Percentiles rank a stretch among this genome's conserved stretches.
Evolutionary conservation across 352 stramenopile genomes (phyloP).

Genomic region (Phytophthora pisi): DNA sequence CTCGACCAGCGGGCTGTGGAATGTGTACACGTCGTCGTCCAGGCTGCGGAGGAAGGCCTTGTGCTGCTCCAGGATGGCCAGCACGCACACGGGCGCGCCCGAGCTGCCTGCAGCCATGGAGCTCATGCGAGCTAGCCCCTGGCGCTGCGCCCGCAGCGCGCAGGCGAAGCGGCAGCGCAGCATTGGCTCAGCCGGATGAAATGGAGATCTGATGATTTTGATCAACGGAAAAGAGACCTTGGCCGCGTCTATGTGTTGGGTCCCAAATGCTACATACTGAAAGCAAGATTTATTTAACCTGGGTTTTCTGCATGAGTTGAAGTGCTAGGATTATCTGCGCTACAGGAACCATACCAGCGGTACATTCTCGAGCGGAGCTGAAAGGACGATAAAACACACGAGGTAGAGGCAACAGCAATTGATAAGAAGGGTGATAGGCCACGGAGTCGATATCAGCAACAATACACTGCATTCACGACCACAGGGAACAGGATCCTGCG

Average conservation of each 20-base stretch:
- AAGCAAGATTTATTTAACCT: too few species aligned
- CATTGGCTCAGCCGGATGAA: background rate
- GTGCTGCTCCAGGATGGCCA: conserved; percentile 76
- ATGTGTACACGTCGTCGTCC: conserved; percentile 67
- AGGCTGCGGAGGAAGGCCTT: conserved; percentile 51
- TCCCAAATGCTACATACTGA: background rate
- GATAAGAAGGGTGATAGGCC: too few species aligned
- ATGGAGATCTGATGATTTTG: background rate
- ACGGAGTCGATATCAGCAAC: too few species aligned
- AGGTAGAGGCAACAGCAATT: too few species aligned
- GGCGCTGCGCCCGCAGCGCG: background rate
- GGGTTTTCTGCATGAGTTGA: too few species aligned
- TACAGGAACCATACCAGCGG: too few species aligned
- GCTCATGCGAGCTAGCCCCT: background rate
- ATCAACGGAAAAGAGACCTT: background rate
- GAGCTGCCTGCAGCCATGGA: conserved; percentile 17
- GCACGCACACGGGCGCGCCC: conserved; percentile 46
- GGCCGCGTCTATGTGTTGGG: background rate
- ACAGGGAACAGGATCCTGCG: conserved; percentile 95
- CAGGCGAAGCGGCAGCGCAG: conserved; percentile 1
- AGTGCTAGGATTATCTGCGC: too few species aligned
- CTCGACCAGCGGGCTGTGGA: conserved; percentile 65
- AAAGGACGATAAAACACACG: too few species aligned
- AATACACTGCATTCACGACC: too few species aligned
- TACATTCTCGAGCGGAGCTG: too few species aligned